Evolutionary conservation across 192 early-diverging fungal genomes (phyloP), one percentile per base, ranked within the genome.

Genomic region (Coemansia sp.): DNA sequence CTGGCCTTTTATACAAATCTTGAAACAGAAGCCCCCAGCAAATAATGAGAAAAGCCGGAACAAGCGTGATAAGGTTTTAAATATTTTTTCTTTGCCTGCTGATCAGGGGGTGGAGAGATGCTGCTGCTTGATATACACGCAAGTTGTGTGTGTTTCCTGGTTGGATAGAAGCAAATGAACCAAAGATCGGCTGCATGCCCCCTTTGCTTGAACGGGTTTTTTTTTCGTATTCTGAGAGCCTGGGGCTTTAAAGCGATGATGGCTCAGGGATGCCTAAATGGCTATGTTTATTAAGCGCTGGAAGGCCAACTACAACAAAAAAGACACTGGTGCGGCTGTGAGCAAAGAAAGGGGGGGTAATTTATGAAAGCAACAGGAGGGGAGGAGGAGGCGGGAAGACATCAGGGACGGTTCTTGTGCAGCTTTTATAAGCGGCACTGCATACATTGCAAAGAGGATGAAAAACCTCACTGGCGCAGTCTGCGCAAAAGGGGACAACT

Each of bases 21-120:
- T 46, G 44, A 46, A 46, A 46, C 44, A 46, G 18, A 46, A 46
- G 44, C 44, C 44, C 44, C 12, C 44, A 18, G 39, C 7, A 46
- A 46, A 4, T 46, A 46, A 46, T 46, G 7, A 46, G 18, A 46
- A 18, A 18, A 14, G 44, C 44, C 18, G 52, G 52, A 55, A 55
- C 12, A 55, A 15, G 49, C 49, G 49, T 23, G 49, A 51, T 21
- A 51, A 51, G 49, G 52, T 55, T 55, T 59, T 46, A 46, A 41
- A 41, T 41, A 5, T 46, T 59, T n/a, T 36, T 6, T 21, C 20
- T 30, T 30, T 30, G 35, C 24, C 34, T 35, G 57, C 34, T 59
- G 57, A 35, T 59, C 57, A 59, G 24, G 57, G 24, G 34, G 34
- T 2, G 36, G 24, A 34, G 35, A 18, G n/a, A 59, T 46, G 7